These are phyloP conservation scores for Friedmanniomyces endolithicus DNA, from an alignment of 495 filamentous ascomycete genomes.

Conservation along the genomic window DNA sequence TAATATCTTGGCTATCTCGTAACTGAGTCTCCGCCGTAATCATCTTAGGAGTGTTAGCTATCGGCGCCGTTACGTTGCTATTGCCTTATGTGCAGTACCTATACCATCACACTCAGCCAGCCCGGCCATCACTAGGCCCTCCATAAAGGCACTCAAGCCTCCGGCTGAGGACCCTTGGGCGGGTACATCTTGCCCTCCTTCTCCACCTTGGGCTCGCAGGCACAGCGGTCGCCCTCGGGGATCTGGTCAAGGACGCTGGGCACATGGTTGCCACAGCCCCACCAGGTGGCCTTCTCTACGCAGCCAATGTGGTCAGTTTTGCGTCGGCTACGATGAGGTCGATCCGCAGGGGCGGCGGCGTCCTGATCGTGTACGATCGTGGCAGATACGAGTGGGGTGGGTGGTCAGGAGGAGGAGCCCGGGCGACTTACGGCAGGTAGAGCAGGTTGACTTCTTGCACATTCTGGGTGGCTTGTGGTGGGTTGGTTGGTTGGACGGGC, in stretches of 20 bases:
- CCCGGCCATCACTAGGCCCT: background rate
- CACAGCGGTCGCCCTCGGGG: constrained; percentile 34
- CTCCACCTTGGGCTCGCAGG: constrained; percentile 35
- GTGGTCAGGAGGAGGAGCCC: background rate
- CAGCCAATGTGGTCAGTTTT: background rate
- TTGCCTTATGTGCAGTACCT: background rate
- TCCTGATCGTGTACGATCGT: background rate
- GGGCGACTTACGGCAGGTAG: constrained; percentile 27
- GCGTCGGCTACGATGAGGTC: no score
- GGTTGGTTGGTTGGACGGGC: background rate
- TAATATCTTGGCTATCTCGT: background rate
- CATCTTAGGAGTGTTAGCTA: background rate
- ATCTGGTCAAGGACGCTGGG: constrained; percentile 34
- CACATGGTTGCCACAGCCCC: constrained; percentile 30
- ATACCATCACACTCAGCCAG: background rate
- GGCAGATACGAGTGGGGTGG: background rate
- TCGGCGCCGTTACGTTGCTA: background rate
- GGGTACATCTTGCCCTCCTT: constrained; percentile 29
- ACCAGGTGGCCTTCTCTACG: constrained; percentile 29
- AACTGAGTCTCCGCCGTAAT: background rate
- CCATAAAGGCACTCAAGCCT: background rate
- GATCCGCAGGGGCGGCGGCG: no score
- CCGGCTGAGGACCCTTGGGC: constrained; percentile 18
- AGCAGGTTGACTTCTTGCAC: constrained; percentile 30
- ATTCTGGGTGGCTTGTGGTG: constrained; percentile 16